phyloP scores from a whole-genome alignment of 805 yeast genomes.

The Zygosaccharomyces gambellarensis region DNA sequence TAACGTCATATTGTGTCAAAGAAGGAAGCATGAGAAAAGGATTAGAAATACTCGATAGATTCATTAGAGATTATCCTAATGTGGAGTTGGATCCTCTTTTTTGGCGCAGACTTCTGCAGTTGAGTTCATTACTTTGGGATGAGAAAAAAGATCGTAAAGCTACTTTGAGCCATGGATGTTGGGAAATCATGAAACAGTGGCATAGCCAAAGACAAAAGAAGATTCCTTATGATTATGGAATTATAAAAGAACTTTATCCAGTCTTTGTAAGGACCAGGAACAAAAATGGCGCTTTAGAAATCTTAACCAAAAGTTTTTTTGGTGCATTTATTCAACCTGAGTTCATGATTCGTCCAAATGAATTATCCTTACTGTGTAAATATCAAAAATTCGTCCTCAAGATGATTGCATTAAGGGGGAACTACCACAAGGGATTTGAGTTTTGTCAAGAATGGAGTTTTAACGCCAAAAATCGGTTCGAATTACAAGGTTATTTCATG shows the following conservation, averaged over 20 bases:
- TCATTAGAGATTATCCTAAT: conserved; percentile 20
- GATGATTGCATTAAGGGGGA: conserved; percentile 15
- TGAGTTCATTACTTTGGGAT: conserved; percentile 19
- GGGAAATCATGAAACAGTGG: conserved; percentile 27
- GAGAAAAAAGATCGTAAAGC: conserved; percentile 15
- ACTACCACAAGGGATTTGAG: conserved; percentile 11
- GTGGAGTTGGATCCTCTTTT: conserved; percentile 19
- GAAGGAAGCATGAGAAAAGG: conserved; percentile 16
- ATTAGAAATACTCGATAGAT: conserved; percentile 15
- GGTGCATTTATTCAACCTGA: conserved; percentile 10
- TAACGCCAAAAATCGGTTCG: conserved; percentile 11
- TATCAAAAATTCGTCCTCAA: conserved; percentile 24
- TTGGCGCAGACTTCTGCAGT: conserved; percentile 27
- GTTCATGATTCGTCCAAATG: conserved; percentile 6
- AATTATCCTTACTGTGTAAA: conserved; percentile 12
- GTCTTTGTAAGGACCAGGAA: conserved; percentile 18
- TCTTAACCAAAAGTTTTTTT: conserved; percentile 11
- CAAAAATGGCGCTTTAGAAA: conserved; percentile 17
- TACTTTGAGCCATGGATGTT: conserved; percentile 16
- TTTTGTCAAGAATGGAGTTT: conserved; percentile 26
- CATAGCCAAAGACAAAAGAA: conserved; percentile 10
- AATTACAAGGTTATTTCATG: conserved; percentile 14
- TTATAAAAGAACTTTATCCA: conserved; percentile 15
- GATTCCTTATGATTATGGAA: conserved; percentile 20
- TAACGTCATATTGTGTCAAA: conserved; percentile 19